These are phyloP conservation scores for Pleurotus ostreatus DNA, from an alignment of 768 basidiomycete genomes.

Conservation along the genomic window DNA sequence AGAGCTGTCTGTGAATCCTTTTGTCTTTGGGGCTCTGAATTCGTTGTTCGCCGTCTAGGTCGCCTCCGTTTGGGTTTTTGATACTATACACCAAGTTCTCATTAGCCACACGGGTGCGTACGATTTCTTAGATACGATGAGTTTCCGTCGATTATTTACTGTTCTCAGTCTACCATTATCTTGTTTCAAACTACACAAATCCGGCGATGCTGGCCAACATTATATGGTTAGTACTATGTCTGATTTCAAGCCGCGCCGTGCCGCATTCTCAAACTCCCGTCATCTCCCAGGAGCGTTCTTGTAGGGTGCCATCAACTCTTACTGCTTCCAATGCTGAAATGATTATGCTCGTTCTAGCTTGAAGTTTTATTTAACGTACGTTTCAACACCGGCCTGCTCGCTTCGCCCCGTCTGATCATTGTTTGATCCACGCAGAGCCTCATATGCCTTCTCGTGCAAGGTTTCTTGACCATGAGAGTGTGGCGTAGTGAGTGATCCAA, in stretches of 20 bases:
- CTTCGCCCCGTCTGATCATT: neutral
- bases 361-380: constrained; percentile 55
- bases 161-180: constrained; percentile 46
- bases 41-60: constrained; percentile 29
- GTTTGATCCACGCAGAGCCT: constrained; percentile 32
- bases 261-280: neutral
- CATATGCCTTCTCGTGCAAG: constrained; percentile 53
- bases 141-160: too few species aligned
- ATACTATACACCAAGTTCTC: constrained; percentile 48
- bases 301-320: constrained; percentile 21
- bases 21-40: neutral
- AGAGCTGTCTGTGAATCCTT: constrained; percentile 9
- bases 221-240: constrained; percentile 38
- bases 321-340: too few species aligned
- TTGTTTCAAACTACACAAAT: constrained; percentile 48
- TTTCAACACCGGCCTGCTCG: constrained; percentile 10
- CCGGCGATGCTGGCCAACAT: constrained; percentile 32
- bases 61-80: constrained; percentile 41
- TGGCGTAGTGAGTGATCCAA: constrained; percentile 33
- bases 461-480: constrained; percentile 39
- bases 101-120: constrained; percentile 49
- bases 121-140: neutral
- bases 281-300: constrained; percentile 42
- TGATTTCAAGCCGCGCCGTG: neutral
- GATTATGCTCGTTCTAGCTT: constrained; percentile 26